These are phyloP conservation scores for Clarireedia monteithiana DNA, from an alignment of 2,329 filamentous ascomycete species.

Conservation along the genomic window DNA sequence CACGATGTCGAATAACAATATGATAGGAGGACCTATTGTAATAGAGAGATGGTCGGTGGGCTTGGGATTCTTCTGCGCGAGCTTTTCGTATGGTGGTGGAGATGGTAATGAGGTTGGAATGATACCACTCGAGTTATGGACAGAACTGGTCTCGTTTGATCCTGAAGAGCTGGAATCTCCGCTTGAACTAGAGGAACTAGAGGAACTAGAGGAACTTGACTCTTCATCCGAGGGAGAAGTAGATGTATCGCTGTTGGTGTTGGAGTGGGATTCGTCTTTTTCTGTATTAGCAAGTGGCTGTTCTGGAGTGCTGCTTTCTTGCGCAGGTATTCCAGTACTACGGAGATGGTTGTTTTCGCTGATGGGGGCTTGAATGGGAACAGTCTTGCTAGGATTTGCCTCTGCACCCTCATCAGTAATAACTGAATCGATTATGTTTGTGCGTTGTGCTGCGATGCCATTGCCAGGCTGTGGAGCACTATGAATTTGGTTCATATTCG, in stretches of 20 bases:
- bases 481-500: too few species aligned
- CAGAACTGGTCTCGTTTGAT: too few species aligned
- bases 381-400: too few species aligned
- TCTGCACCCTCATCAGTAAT: too few species aligned
- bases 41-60: constrained; percentile 19
- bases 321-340: neutral
- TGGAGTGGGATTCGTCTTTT: neutral
- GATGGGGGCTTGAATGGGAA: too few species aligned
- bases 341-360: neutral
- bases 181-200: neutral
- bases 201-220: neutral
- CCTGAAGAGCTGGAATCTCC: neutral
- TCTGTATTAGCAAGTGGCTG: too few species aligned
- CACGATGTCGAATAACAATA: constrained; percentile 19
- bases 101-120: neutral
- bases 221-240: neutral
- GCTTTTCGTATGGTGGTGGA: constrained; percentile 15
- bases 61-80: constrained; percentile 19
- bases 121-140: neutral
- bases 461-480: too few species aligned
- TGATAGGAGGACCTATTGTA: constrained; percentile 18
- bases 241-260: neutral
- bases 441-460: too few species aligned
- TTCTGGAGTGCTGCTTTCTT: neutral
- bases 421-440: too few species aligned